Evolutionary conservation across 768 basidiomycete genomes (phyloP), one percentile per base, ranked within the genome.

Genomic region (Sporobolomyces phaffii): DNA sequence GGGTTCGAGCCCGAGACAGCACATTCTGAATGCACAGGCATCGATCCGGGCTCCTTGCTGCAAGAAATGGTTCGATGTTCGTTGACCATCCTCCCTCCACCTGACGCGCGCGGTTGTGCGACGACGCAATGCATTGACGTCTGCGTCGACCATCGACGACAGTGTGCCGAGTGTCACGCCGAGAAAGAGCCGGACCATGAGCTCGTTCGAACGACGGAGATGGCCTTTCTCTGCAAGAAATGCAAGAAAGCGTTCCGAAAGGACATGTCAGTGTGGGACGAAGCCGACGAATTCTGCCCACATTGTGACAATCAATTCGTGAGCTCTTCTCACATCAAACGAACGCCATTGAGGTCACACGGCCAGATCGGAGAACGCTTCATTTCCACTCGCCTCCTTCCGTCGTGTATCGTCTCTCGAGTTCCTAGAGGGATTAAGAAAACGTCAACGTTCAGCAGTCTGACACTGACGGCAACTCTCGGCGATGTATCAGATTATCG

Each of bases 271-370:
- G 78, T 78, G 10, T 98, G 90, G 75, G 94, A 98, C 73, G 94
- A 99, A 77, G 91, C 91, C 75, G 93, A 98, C 77, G 96, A 99
- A 78, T 98, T 87, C 76, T 98, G 96, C 44, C 96, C 94, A 0
- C 88, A 96, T 78, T 97, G 96, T 76, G 96, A 97, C 78, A 98
- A 98, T 76, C 93, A 93, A 76, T 99, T 93, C 77, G 96, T 94
- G 76, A 73, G 88, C 81, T n/a, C 24, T 22, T 26, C n/a, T 34
- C 20, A 13, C 31, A 4, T 41, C 13, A 2, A 11, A 7, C n/a
- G n/a, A n/a, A n/a, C n/a, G n/a, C n/a, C n/a, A n/a, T n/a, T n/a
- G n/a, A n/a, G n/a, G n/a, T n/a, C n/a, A n/a, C n/a, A n/a, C n/a
- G n/a, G n/a, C n/a, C n/a, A n/a, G n/a, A n/a, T n/a, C 43, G 43